Conservation (phyloP, 2,329 filamentous ascomycete genomes). For the Alternaria arbusti region DNA sequence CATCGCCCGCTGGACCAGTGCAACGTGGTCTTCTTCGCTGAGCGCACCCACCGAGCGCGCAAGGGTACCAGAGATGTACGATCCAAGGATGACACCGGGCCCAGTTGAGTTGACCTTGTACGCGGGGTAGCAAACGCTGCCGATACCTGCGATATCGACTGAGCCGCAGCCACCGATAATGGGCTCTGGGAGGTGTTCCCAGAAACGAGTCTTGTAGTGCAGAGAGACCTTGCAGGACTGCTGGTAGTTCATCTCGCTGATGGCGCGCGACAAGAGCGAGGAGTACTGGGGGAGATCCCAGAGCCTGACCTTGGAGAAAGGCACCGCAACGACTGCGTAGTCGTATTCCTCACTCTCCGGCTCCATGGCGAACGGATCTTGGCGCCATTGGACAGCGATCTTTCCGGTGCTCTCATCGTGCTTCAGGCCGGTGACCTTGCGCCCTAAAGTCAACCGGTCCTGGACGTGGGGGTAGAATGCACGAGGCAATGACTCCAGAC, state of each 20-base stretch:
- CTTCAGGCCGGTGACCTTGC: slow-evolving; percentile 63
- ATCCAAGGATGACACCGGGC: slow-evolving; percentile 67
- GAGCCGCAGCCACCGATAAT: slow-evolving; percentile 71
- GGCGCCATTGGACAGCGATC: slow-evolving; percentile 65
- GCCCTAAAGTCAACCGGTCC: slow-evolving; percentile 62
- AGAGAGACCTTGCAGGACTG: slow-evolving; percentile 66
- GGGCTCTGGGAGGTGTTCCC: slow-evolving; percentile 60
- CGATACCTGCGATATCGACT: slow-evolving; percentile 67
- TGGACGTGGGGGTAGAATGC: slow-evolving; percentile 69
- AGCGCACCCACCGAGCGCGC: slow-evolving; percentile 57
- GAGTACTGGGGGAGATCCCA: slow-evolving; percentile 65
- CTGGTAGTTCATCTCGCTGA: slow-evolving; percentile 57
- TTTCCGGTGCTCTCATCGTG: slow-evolving; percentile 60
- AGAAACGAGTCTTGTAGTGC: slow-evolving; percentile 70
- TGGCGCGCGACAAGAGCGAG: slow-evolving; percentile 57
- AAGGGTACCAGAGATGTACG: slow-evolving; percentile 60
- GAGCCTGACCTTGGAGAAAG: slow-evolving; percentile 68
- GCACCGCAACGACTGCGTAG: slow-evolving; percentile 69
- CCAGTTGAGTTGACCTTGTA: slow-evolving; percentile 70
- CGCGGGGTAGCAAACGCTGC: slow-evolving; percentile 69
- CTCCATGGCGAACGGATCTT: slow-evolving; percentile 51
- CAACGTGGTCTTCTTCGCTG: slow-evolving; percentile 66
- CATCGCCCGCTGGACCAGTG: slow-evolving; percentile 69
- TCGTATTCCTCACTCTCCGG: slow-evolving; percentile 63
- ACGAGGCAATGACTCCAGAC: slow-evolving; percentile 63